Percentiles rank a stretch among this genome's conserved stretches.
phyloP scores from a whole-genome alignment of 345 rosid genomes.

The Stellera chamaejasme region DNA sequence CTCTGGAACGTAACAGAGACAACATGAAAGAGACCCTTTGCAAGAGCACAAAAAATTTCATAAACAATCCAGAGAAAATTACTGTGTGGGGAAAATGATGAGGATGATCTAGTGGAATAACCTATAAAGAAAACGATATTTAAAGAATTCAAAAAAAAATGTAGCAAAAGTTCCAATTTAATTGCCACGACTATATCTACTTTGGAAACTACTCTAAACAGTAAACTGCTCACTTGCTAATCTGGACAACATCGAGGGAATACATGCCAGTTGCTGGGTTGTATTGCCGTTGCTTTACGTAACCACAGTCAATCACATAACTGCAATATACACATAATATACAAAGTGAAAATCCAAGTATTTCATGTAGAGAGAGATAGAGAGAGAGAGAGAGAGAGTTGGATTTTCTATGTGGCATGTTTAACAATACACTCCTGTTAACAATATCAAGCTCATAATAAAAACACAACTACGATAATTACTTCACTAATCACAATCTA shows the following conservation, averaged over 20 bases:
- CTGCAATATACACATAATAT: constrained; percentile 32
- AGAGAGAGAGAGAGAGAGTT: too few relatives aligned
- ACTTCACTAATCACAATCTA: too few relatives aligned
- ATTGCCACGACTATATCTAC: constrained; percentile 1
- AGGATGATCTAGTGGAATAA: constrained; percentile 4
- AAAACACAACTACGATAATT: too few relatives aligned
- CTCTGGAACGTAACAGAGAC: constrained; percentile 39
- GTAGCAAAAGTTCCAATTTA: background rate
- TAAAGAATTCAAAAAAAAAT: constrained; percentile 5
- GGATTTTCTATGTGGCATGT: too few relatives aligned
- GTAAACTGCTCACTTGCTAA: constrained; percentile 77
- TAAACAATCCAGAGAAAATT: background rate
- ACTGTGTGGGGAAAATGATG: background rate
- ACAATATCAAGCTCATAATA: too few relatives aligned
- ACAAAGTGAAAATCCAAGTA: constrained; percentile 13
- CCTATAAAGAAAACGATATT: background rate
- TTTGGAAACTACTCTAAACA: background rate
- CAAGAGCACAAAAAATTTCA: background rate
- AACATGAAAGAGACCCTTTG: background rate
- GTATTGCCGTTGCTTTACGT: constrained; percentile 93
- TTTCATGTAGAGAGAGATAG: too few relatives aligned
- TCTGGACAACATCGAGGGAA: constrained; percentile 89
- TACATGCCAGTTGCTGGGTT: constrained; percentile 94
- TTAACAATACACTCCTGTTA: too few relatives aligned
- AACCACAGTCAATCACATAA: constrained; percentile 92